Evolutionary conservation across 2,329 filamentous ascomycete genomes (phyloP).

Genomic region (Curvularia verruculosa): DNA sequence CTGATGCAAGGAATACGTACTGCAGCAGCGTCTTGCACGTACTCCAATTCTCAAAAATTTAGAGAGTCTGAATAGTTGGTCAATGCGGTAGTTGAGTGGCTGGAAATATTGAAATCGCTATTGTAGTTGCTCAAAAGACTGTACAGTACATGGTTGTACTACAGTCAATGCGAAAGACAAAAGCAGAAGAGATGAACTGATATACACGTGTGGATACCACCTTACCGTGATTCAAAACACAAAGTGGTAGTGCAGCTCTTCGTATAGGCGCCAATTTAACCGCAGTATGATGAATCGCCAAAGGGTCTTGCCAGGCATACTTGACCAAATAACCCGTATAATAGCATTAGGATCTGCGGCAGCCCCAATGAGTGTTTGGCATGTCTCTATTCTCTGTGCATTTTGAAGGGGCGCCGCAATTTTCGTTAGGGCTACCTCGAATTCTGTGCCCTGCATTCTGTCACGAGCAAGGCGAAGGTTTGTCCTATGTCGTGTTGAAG

Average conservation of each 20-base stretch:
- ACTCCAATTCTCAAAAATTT: neutral
- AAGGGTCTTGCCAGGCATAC: no score
- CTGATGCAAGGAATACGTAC: neutral
- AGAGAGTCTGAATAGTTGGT: neutral
- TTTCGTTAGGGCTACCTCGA: no score
- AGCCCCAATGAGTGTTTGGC: neutral
- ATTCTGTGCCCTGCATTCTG: no score
- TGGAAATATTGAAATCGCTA: neutral
- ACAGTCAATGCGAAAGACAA: neutral
- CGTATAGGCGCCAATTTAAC: neutral
- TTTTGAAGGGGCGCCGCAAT: neutral
- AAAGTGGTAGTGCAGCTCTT: neutral
- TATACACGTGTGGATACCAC: neutral
- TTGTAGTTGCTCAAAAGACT: neutral
- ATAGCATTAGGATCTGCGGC: neutral
- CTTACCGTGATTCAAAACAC: neutral
- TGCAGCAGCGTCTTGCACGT: neutral
- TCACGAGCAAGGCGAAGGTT: no score
- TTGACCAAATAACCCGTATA: neutral
- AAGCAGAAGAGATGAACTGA: neutral
- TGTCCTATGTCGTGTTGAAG: no score
- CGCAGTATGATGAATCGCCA: no score
- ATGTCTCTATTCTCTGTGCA: neutral
- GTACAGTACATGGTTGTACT: neutral
- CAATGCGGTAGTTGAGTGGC: neutral